Base-by-base conservation (phyloP, 2,329 filamentous ascomycete genomes). In the Diplodia corticola region DNA sequence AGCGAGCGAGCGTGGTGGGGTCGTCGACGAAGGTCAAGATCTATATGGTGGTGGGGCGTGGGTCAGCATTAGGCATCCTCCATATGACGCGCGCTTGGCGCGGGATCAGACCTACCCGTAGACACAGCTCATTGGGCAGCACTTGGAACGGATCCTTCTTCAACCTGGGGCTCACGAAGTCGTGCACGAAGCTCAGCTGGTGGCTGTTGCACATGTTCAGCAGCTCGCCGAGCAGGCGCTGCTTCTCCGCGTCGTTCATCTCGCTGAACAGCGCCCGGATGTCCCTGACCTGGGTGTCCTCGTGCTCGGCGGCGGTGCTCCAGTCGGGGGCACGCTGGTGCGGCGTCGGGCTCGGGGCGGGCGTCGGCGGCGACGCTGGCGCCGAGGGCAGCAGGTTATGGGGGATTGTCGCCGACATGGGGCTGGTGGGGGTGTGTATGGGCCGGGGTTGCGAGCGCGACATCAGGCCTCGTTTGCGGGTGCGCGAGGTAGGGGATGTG, bases 11-110 rank as follows among this genome's bases (percentile, higher is more conserved):
- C 2, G 96, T 96, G 76, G 93, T 95, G 1, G 95, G 93, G 74
- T 99, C 95, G 74, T 99, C 95, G 74, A 99, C 94, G 76, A 96
- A 99, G 50, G 94, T 96, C 60, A 99, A 84, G 70, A 99, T 91
- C 91, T 97, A 59, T 40, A 40, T 5, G 13, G 30, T n/a, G 53
- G 44, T n/a, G 54, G 60, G 30, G 66, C n/a, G n/a, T 67, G 66
- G 30, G 30, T 67, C 63, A 69, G 65, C 53, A 44, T 44, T 44
- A 44, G 37, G 37, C 37, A 69, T 49, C 33, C 55, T 35, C 22
- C 33, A 57, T 7, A 22, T 33, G 30, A 33, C 30, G 22, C 49
- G n/a, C n/a, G 33, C 24, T 49, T 37, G 48, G 24, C 20, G 53
- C 28, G 30, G 28, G 26, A n/a, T 30, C 53, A 24, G 48, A 79